Evolutionary conservation across 139 green algal genomes (phyloP), one percentile per base, ranked within the genome.

Genomic region (Chlamydomonas eustigma): DNA sequence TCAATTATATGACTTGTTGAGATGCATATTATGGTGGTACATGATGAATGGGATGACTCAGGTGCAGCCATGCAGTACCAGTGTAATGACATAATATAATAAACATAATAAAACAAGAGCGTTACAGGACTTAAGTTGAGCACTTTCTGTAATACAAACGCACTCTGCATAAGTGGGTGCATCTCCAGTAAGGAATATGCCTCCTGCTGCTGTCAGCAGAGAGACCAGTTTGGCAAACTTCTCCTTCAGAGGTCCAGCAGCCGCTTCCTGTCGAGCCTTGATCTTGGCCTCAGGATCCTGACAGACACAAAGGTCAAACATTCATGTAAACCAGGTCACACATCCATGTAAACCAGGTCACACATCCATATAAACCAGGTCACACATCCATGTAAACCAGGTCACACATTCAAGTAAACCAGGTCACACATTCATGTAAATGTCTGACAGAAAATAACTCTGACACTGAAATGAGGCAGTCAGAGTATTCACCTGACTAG

Each of bases 221-320:
- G 30, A 69, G 33, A 37, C 3, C 34, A 77, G 28, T 24, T 32
- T 35, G 39, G 73, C 73, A 58, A 75, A 75, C 37, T 58, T 75
- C 37, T 22, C 37, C 68, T 37, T 58, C 30, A 77, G 51, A 32
- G 51, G 32, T 3, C 52, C 73, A 2, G 39, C 50, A 31, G 67
- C 39, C 1, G 50, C 44, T 8, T 33, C 39, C 71, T 68, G 8
- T 18, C 71, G 39, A 31, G 71, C 71, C 39, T 44, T 72, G 31
- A 72, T 39, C 65, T 72, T 72, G 24, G 5, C 65, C 24, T 37
- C 65, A 18, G 33, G 65, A 34, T 50, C 65, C 65, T 72, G 58
- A 12, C 34, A 6, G 44, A 22, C n/a, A n/a, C n/a, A n/a, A n/a
- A n/a, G n/a, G n/a, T n/a, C n/a, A n/a, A n/a, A n/a, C n/a, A n/a